Percentiles rank a stretch among this genome's conserved stretches.
Conservation (phyloP, 345 rosid genomes). For the Mercurialis annua region DNA sequence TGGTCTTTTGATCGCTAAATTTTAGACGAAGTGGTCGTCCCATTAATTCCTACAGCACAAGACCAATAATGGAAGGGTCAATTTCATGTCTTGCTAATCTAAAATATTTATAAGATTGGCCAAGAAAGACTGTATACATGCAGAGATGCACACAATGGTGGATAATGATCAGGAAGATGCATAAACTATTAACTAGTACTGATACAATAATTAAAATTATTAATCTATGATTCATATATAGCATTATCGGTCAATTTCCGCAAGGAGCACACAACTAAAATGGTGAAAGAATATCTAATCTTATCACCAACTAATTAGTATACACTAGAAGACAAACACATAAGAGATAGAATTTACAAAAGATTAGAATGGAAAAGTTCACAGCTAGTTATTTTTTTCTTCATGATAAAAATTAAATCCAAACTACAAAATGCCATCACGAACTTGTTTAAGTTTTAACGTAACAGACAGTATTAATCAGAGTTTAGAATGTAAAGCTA, state of each 20-base stretch:
- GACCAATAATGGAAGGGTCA: constrained; percentile 16
- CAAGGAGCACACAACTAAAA: not conserved
- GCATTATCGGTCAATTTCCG: not conserved
- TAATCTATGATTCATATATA: too few relatives aligned
- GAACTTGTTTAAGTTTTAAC: not conserved
- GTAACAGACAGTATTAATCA: not conserved
- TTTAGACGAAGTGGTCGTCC: constrained; percentile 72
- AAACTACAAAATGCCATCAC: not conserved
- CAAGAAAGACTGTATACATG: not conserved
- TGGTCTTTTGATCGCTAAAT: constrained; percentile 44
- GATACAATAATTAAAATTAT: not conserved
- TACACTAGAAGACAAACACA: not conserved
- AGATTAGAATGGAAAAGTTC: not conserved
- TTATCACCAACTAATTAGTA: too few relatives aligned
- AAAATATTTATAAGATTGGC: not conserved
- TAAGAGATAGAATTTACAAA: not conserved
- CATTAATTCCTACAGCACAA: constrained; percentile 72
- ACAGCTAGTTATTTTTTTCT: not conserved
- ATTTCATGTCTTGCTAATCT: not conserved
- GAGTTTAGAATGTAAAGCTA: not conserved
- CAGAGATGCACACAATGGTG: not conserved
- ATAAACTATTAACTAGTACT: not conserved
- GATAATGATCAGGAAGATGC: not conserved
- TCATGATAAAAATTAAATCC: not conserved
- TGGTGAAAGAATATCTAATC: too few relatives aligned